phyloP scores from a whole-genome alignment of 148 eudicot genomes.

The Limonium bicolor region DNA sequence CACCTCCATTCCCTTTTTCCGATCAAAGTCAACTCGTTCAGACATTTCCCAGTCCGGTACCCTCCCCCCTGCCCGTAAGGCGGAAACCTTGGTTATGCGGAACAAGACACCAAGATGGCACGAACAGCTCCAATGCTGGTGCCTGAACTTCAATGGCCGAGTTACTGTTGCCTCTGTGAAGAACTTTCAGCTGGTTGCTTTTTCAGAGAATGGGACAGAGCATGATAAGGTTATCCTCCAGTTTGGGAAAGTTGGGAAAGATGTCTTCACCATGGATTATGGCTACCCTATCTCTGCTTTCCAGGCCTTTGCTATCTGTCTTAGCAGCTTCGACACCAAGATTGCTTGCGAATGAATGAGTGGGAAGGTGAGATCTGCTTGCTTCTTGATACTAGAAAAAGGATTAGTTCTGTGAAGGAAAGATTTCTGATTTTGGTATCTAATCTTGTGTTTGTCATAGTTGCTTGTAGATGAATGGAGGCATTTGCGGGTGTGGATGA shows the following conservation, averaged over 20 bases:
- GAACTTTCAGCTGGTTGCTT: conserved; percentile 10
- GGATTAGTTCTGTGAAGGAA: no score
- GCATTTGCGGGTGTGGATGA: no score
- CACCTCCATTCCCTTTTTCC: neutral
- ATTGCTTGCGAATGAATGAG: conserved; percentile 9
- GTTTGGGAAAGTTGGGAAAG: conserved; percentile 9
- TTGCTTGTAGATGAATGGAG: no score
- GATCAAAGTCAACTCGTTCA: conserved; percentile 2
- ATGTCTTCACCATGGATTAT: conserved; percentile 9
- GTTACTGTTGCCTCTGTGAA: conserved; percentile 8
- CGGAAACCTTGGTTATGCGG: neutral
- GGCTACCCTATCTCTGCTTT: conserved; percentile 6
- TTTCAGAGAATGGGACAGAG: conserved; percentile 2
- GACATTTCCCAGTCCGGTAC: neutral
- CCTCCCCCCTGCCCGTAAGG: neutral
- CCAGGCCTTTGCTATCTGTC: conserved; percentile 10
- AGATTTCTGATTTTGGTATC: no score
- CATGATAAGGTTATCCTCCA: conserved; percentile 7
- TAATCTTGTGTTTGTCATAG: no score
- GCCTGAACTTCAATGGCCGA: conserved; percentile 5
- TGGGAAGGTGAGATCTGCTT: no score
- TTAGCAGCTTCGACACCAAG: conserved; percentile 11
- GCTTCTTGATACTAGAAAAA: no score
- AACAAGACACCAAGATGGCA: conserved; percentile 9
- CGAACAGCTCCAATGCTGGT: conserved; percentile 5